Conservation (phyloP, 2,329 filamentous ascomycete species). For the Aspergillus pseudoviridinutans region DNA sequence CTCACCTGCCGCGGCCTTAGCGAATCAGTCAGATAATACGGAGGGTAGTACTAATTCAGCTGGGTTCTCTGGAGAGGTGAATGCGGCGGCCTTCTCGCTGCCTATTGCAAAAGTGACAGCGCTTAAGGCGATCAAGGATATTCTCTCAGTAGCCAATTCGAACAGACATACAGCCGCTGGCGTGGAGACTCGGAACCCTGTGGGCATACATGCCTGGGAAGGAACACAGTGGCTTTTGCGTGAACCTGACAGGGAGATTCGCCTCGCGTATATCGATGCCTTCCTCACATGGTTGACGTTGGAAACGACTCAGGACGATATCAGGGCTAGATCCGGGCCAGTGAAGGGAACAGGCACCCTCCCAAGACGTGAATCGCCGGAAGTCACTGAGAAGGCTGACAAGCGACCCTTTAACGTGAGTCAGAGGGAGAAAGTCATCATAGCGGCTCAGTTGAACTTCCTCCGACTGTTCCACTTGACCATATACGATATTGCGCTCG, state of each 20-base stretch:
- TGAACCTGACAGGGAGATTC: slow-evolving; percentile 72
- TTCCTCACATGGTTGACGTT: slow-evolving; percentile 77
- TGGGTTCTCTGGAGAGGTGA: slow-evolving; percentile 23
- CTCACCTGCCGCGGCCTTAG: slow-evolving; percentile 40
- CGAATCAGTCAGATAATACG: slow-evolving; percentile 48
- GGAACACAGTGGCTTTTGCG: slow-evolving; percentile 91
- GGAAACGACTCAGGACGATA: slow-evolving; percentile 68
- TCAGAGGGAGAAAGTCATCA: slow-evolving; percentile 54
- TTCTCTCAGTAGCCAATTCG: slow-evolving; percentile 75
- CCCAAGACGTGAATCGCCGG: slow-evolving; percentile 41
- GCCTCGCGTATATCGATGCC: slow-evolving; percentile 80
- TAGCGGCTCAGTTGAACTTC: slow-evolving; percentile 62
- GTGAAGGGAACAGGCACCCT: slow-evolving; percentile 43
- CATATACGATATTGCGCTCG: slow-evolving; percentile 82
- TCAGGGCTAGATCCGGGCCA: slow-evolving; percentile 58
- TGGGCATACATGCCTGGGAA: slow-evolving; percentile 84
- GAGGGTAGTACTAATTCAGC: slow-evolving; percentile 46
- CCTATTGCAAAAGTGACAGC: slow-evolving; percentile 60
- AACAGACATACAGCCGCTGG: slow-evolving; percentile 57
- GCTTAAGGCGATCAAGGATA: slow-evolving; percentile 74
- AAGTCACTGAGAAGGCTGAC: slow-evolving; percentile 38
- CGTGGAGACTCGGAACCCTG: slow-evolving; percentile 66
- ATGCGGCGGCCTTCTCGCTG: slow-evolving; percentile 54
- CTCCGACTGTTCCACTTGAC: slow-evolving; percentile 77
- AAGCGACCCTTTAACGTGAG: slow-evolving; percentile 62